Percentiles rank a stretch among this genome's conserved stretches.
Conservation (phyloP, 2,329 filamentous ascomycete species). For the Cytospora piceae region DNA sequence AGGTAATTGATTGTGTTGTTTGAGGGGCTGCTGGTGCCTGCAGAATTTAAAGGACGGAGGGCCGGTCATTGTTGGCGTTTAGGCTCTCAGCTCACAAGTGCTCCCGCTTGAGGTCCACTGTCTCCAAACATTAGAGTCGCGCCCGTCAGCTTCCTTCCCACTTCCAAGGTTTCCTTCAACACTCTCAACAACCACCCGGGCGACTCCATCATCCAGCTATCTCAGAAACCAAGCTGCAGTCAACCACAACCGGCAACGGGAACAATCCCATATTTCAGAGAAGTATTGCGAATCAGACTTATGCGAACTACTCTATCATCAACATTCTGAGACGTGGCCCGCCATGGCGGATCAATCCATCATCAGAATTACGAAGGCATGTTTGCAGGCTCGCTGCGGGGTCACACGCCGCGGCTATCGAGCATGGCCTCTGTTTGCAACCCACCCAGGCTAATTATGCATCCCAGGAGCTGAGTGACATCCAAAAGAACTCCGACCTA, state of each 20-base stretch:
- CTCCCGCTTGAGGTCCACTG: constrained; percentile 4
- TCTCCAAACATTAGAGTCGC: background rate
- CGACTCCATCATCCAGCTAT: background rate
- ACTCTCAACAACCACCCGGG: background rate
- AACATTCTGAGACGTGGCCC: constrained; percentile 31
- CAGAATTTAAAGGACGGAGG: background rate
- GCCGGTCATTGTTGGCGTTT: background rate
- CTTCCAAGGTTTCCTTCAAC: constrained; percentile 1
- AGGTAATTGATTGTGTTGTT: background rate
- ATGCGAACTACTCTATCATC: constrained; percentile 20
- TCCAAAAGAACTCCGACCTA: constrained; percentile 81
- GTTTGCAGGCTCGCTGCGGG: constrained; percentile 35
- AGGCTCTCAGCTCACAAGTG: background rate
- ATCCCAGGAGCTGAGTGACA: constrained; percentile 78
- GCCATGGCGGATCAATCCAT: constrained; percentile 83
- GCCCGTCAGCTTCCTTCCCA: background rate
- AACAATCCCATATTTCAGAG: background rate
- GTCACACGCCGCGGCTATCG: constrained; percentile 27
- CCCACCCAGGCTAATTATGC: constrained; percentile 20
- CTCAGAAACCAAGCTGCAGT: background rate
- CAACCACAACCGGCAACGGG: constrained; percentile 1
- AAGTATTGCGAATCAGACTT: constrained; percentile 12
- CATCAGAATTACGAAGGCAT: constrained; percentile 82
- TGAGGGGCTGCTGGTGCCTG: background rate
- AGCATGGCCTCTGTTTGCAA: constrained; percentile 11